phyloP scores from a whole-genome alignment of 441 rosid genomes.

The Pelargonium myrrhifolium region DNA sequence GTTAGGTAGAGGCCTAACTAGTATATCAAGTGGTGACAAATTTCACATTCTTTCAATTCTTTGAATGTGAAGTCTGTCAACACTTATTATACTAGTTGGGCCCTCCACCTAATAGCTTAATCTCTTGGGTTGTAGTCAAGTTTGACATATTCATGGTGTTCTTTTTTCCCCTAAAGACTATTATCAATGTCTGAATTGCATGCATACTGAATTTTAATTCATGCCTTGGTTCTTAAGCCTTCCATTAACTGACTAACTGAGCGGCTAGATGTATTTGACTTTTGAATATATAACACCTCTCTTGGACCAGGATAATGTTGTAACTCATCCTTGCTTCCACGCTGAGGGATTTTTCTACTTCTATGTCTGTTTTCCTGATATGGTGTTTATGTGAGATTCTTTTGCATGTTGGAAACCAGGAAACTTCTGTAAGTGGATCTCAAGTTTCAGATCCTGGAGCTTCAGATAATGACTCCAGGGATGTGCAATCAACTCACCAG shows the following conservation, averaged over 20 bases:
- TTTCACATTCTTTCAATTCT: no score
- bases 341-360: not conserved
- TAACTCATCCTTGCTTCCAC: no score
- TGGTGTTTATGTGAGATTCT: constrained; percentile 11
- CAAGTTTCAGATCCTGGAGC: constrained; percentile 42
- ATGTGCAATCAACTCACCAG: constrained; percentile 37
- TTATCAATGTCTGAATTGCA: not conserved
- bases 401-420: constrained; percentile 52
- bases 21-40: no score
- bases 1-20: no score
- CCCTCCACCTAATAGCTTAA: no score
- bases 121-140: no score
- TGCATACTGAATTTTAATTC: not conserved
- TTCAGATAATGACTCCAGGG: constrained; percentile 45
- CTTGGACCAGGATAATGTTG: not conserved
- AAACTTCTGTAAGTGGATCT: constrained; percentile 47
- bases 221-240: constrained; percentile 1
- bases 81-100: no score
- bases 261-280: not conserved
- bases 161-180: no score
- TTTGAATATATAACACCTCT: not conserved
- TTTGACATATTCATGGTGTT: no score
- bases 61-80: no score
- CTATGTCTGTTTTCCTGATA: not conserved
- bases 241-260: not conserved